Conservation (phyloP, 192 early-diverging fungal species). For the Rhizophagus prolifer region DNA sequence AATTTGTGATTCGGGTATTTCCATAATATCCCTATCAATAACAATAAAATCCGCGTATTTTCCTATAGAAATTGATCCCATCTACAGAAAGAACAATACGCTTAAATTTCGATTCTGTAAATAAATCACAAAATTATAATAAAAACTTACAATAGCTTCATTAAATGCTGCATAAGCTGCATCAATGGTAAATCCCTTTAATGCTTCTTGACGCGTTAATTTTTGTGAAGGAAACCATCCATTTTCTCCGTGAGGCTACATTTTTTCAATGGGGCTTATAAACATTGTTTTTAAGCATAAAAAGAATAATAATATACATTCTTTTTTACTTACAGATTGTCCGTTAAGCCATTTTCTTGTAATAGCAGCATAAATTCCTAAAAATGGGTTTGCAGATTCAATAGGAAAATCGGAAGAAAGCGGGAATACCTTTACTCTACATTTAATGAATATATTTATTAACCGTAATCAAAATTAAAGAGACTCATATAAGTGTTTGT, state of each 20-base stretch:
- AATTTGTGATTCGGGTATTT: conserved; percentile 36
- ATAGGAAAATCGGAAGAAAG: conserved; percentile 60
- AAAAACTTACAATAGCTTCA: conserved; percentile 39
- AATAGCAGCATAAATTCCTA: conserved; percentile 56
- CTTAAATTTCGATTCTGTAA: background rate
- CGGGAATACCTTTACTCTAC: conserved; percentile 37
- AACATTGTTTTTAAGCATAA: background rate
- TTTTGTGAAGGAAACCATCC: conserved; percentile 47
- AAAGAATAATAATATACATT: conserved; percentile 1
- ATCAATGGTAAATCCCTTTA: conserved; percentile 53
- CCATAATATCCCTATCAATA: conserved; percentile 48
- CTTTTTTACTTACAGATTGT: conserved; percentile 35
- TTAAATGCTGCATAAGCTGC: conserved; percentile 55
- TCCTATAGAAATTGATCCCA: conserved; percentile 46
- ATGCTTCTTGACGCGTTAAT: conserved; percentile 44
- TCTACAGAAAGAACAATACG: conserved; percentile 30
- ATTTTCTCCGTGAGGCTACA: conserved; percentile 43
- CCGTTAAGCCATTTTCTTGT: conserved; percentile 47
- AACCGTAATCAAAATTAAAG: background rate
- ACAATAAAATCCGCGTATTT: conserved; percentile 59
- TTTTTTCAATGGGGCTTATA: background rate
- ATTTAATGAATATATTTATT: background rate
- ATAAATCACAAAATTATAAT: background rate
- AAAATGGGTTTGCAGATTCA: conserved; percentile 50
- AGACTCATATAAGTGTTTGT: background rate